These are phyloP conservation scores for Neofusicoccum sp. DNA, from an alignment of 2,329 filamentous ascomycete species.

Conservation along the genomic window DNA sequence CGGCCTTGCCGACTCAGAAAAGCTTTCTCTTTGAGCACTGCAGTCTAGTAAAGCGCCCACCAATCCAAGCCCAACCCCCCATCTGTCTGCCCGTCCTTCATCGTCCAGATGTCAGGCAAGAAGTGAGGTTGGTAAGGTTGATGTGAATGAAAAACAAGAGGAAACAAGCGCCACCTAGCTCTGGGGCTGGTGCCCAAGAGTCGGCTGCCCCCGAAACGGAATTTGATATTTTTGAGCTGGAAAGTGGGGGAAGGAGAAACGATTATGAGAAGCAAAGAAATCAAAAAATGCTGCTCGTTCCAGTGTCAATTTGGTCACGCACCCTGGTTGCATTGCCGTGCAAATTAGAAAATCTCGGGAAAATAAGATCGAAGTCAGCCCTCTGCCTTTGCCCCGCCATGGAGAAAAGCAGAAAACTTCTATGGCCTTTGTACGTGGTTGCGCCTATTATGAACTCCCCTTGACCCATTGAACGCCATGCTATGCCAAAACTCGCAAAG, in stretches of 20 bases:
- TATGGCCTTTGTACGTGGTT: neutral
- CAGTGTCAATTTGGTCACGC: neutral
- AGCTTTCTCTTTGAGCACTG: too few species aligned
- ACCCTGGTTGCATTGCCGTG: neutral
- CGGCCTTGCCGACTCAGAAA: too few species aligned
- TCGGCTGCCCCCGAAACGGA: too few species aligned
- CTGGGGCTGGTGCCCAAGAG: too few species aligned
- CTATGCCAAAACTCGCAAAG: conserved; percentile 10
- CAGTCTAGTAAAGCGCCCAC: too few species aligned
- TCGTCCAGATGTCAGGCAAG: too few species aligned
- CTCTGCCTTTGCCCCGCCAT: neutral
- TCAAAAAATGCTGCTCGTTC: neutral
- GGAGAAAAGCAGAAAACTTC: neutral
- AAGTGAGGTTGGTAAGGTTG: too few species aligned
- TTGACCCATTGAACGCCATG: conserved; percentile 6
- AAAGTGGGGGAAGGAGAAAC: neutral
- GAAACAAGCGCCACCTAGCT: too few species aligned
- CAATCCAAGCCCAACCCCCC: too few species aligned
- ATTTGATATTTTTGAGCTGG: too few species aligned
- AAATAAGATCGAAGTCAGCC: neutral
- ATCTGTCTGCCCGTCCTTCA: too few species aligned
- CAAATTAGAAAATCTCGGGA: neutral
- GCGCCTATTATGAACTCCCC: neutral
- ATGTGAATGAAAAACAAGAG: too few species aligned
- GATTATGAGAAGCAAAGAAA: neutral